These are phyloP conservation scores for Tetradesmus lagerheimii DNA, from an alignment of 139 green algal genomes.

Conservation along the genomic window DNA sequence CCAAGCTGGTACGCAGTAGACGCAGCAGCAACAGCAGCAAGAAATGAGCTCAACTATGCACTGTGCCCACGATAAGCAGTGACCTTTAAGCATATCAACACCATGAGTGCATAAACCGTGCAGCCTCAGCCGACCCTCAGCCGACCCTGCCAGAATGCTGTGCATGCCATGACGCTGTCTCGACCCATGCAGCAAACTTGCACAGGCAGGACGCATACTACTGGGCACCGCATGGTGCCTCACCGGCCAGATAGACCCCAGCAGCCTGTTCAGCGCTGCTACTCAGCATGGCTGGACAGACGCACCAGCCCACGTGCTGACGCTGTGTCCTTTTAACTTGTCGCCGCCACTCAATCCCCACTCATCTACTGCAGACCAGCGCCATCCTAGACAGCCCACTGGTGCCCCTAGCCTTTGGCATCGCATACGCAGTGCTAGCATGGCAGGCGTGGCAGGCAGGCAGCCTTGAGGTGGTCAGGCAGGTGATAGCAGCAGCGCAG, in stretches of 20 bases:
- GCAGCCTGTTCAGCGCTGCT: neutral
- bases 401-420: conserved; percentile 33
- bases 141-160: neutral
- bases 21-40: neutral
- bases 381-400: neutral
- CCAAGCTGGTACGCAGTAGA: conserved; percentile 45
- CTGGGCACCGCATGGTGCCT: too few relatives aligned
- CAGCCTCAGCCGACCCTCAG: too few relatives aligned
- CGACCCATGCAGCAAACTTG: too few relatives aligned
- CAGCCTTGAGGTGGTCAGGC: neutral
- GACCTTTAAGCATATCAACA: too few relatives aligned
- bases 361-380: neutral
- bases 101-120: too few relatives aligned
- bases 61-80: too few relatives aligned
- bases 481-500: neutral
- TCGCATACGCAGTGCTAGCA: conserved; percentile 48
- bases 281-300: neutral
- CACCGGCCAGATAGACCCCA: too few relatives aligned
- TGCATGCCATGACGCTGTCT: neutral
- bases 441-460: conserved; percentile 35
- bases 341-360: too few relatives aligned
- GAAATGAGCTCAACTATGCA: too few relatives aligned
- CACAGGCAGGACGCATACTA: too few relatives aligned
- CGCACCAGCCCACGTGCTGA: too few relatives aligned
- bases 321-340: neutral